Evolutionary conservation across 108 stramenopile species (phyloP), one percentile per base, ranked within the genome.

Genomic region (Cyclotella choctawhatcheeana): DNA sequence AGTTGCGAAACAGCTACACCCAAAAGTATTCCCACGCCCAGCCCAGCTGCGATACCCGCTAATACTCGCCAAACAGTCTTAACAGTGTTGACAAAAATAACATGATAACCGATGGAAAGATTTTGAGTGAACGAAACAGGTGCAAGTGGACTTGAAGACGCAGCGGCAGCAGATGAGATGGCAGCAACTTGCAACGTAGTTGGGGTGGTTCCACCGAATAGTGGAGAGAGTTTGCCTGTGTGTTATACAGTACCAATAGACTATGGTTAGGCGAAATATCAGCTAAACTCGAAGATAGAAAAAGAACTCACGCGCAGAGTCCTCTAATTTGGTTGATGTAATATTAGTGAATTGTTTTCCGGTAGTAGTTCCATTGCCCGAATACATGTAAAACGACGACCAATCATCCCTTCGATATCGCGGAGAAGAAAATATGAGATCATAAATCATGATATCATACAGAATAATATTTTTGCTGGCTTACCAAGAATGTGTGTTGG

Each of bases 121-220:
- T 37, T 31, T 21, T 65, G 65, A 17, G 34, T 54, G 32, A 16
- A 67, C 0, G 40, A 16, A 24, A 44, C 18, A 24, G 65, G 37
- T n/a, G 10, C 33, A 6, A 66, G 53, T 6, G 53, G 64, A 0
- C 21, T 56, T 16, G 17, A 8, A 17, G 43, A 32, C 16, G 30
- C 52, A 24, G 29, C 76, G 3, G 74, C 74, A 37, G 74, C 65
- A 6, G 68, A 69, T 26, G 62, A 64, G 10, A 58, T 56, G 16
- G 67, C 25, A 4, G 74, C 74, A 8, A 68, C 74, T 32, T 75
- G 74, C 14, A 71, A 21, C 29, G 63, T 59, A 12, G 69, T 71
- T 20, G 76, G 43, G 30, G 40, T 58, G 24, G 6, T 35, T 22
- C 54, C 69, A 40, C 61, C 61, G 62, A 77, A 71, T n/a, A 61